Evolutionary conservation across 768 basidiomycete genomes (phyloP).

Genomic region (Asterophora lycoperdoides): DNA sequence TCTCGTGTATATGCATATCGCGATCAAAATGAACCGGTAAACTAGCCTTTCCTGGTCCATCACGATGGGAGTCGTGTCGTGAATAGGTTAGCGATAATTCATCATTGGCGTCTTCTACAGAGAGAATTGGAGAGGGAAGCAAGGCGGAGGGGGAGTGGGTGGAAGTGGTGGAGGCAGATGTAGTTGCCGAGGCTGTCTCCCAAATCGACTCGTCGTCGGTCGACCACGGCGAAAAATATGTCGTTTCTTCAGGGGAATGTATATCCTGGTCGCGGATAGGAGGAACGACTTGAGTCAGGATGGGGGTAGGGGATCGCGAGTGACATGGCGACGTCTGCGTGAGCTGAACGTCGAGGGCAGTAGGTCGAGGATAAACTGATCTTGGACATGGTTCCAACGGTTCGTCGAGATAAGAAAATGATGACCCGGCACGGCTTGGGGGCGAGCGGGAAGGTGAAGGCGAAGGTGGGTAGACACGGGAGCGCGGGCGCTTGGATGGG

Average conservation of each 20-base stretch:
- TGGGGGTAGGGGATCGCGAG: conserved; percentile 39
- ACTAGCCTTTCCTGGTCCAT: conserved; percentile 3
- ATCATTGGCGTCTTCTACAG: conserved; percentile 4
- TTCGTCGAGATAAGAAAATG: conserved; percentile 12
- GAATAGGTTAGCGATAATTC: conserved; percentile 4
- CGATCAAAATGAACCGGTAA: conserved; percentile 31
- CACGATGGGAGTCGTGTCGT: conserved; percentile 1
- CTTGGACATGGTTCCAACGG: conserved; percentile 20
- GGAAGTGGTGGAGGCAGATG: conserved; percentile 58
- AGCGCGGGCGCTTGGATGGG: conserved; percentile 37
- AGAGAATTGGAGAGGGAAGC: conserved; percentile 15
- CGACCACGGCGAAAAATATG: conserved; percentile 58
- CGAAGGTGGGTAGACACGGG: conserved; percentile 50
- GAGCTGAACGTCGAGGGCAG: conserved; percentile 15
- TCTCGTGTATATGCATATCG: conserved; percentile 48
- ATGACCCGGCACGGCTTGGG: conserved; percentile 29
- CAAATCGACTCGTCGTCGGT: conserved; percentile 76
- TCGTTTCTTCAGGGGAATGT: conserved; percentile 31
- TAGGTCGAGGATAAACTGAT: conserved; percentile 3
- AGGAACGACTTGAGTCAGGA: conserved; percentile 25
- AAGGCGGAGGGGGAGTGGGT: conserved; percentile 31
- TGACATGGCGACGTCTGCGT: conserved; percentile 24
- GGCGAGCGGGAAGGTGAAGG: conserved; percentile 51
- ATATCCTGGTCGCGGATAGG: conserved; percentile 23
- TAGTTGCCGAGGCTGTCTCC: conserved; percentile 66